Base-by-base conservation (phyloP, 75 land plant genomes). In the Picea glauca region DNA sequence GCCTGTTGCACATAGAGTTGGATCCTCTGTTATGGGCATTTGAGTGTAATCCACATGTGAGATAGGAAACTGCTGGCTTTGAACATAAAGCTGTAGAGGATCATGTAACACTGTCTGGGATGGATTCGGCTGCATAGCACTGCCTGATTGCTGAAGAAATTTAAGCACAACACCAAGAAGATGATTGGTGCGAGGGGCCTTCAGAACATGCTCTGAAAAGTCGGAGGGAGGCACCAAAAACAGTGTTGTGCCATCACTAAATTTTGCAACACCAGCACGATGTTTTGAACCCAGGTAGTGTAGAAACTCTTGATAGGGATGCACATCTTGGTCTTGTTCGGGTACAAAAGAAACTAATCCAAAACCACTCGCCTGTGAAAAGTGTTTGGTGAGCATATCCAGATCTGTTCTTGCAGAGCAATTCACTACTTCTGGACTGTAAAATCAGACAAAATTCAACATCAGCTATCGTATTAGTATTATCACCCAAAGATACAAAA, bases 221-320 rank as follows among this genome's bases (percentile, higher is more conserved):
- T 94, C 94, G 18, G 99, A 96, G 2, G 99, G 99, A 58, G 99
- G 99, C 64, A 97, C 95, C 81, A 97, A 85, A 82, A 97, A 97
- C 21, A 97, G 76, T 21, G 91, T 88, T 57, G 95, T 92, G 11
- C 95, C 98, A 87, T 97, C 99, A 80, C 84, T 88, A 77, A 92
- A 76, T 72, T 93, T 92, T 17, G 95, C 99, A 81, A 97, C 99
- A 14, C 98, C 98, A 26, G 99, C 98, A 57, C 99, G 92, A 64
- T 87, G 83, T 58, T 87, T 97, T 31, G 84, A 79, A 78, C 92
- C 86, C 56, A 97, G 79, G 78, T 94, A 97, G 46, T 85, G 88
- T 13, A 97, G 88, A 82, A 97, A 97, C 67, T 97, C 98, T 23
- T 96, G 94, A 74, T 94, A 97, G 18, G 95, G 84, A 26, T 87